Evolutionary conservation across 1,139 yeast species (phyloP).

Genomic region (Taiozyma onychis): DNA sequence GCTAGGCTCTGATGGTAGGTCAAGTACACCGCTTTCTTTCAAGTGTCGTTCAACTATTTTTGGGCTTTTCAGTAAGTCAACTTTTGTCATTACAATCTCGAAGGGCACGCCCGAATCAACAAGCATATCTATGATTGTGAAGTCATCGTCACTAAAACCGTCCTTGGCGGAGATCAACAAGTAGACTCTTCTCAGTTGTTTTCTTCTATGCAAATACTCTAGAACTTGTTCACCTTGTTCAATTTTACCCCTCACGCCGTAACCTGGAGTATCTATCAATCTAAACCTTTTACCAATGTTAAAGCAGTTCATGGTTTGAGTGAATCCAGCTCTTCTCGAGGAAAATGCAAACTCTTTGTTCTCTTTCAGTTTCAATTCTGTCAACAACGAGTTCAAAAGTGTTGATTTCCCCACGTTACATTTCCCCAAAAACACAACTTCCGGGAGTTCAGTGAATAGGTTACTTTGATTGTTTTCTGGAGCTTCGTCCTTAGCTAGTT

Average conservation of each 20-base stretch:
- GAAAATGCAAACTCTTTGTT: slow-evolving; percentile 43
- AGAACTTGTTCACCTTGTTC: slow-evolving; percentile 65
- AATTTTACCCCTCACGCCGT: slow-evolving; percentile 58
- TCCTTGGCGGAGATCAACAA: slow-evolving; percentile 52
- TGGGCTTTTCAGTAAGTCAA: slow-evolving; percentile 43
- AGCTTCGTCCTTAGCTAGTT: neutral
- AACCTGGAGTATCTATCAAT: slow-evolving; percentile 82
- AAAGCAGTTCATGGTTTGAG: slow-evolving; percentile 71
- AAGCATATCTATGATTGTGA: slow-evolving; percentile 44
- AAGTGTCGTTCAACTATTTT: slow-evolving; percentile 24
- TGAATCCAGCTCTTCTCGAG: slow-evolving; percentile 64
- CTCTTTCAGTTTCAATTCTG: slow-evolving; percentile 30
- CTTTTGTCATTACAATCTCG: slow-evolving; percentile 72
- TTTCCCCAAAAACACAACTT: slow-evolving; percentile 67
- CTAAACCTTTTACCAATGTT: slow-evolving; percentile 59
- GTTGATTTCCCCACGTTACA: slow-evolving; percentile 87
- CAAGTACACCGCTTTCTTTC: slow-evolving; percentile 21
- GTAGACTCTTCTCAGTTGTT: slow-evolving; percentile 50
- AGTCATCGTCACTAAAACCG: slow-evolving; percentile 56
- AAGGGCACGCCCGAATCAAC: slow-evolving; percentile 55
- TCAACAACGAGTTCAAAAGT: slow-evolving; percentile 49
- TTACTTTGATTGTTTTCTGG: neutral
- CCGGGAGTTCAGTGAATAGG: slow-evolving; percentile 41
- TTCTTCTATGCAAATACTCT: slow-evolving; percentile 51
- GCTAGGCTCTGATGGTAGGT: slow-evolving; percentile 30